Base-by-base conservation (phyloP, 2,329 filamentous ascomycete species). In the Diplocarpon mali region DNA sequence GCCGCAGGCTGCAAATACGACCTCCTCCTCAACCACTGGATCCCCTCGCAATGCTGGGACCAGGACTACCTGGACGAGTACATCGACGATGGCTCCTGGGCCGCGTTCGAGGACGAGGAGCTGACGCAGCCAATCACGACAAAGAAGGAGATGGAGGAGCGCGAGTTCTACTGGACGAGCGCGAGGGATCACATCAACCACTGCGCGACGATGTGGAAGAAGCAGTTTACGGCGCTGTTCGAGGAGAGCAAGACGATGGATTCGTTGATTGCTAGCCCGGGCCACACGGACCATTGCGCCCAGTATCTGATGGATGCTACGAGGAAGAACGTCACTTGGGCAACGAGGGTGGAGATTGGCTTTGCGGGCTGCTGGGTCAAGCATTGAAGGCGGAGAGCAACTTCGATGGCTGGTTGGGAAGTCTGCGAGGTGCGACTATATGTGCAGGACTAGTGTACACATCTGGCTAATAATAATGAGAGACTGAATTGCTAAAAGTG, bases 161-260 rank as follows among this genome's bases (percentile, higher is more conserved):
- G 34, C 2, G 45, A 42, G 15, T 24, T 40, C n/a, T 50, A 39
- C 27, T 51, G 40, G 31, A 51, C 49, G 3, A 38, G 28, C 24
- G 29, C 40, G 12, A 44, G 46, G 32, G 57, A 64, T 31, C 58
- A 64, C 35, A 58, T 66, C 40, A 65, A 66, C 44, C 54, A 64
- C 39, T 65, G 65, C 45, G 60, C 67, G 38, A 62, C 64, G 47
- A 56, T 71, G 51, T 61, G 65, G 47, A 56, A 60, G 47, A 63
- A 60, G 49, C 46, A 48, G 66, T 71, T 53, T 60, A 64, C 48
- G 57, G 64, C 46, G 50, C 63, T 49, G 49, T 68, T 54, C 55
- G 61, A 53, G 65, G 60, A 59, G 43, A 28, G 38, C 15, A 5
- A 13, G 6, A 39, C 39, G 10, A 32, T 49, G 2, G 47, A 49